Base-by-base conservation (phyloP, 768 basidiomycete species). In the Termitomyces bulborhizus region DNA sequence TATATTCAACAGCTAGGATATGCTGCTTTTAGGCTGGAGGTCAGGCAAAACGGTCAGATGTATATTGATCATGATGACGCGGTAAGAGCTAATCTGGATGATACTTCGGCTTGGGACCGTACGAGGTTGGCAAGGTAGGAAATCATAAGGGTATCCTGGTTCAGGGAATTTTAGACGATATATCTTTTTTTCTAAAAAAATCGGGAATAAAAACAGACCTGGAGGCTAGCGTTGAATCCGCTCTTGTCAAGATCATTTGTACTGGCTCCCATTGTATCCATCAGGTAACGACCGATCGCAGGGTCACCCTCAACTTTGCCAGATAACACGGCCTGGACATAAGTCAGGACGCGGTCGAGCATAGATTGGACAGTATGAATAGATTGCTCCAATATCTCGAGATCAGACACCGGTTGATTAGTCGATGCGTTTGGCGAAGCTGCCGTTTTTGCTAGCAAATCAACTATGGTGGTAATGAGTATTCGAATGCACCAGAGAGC, bases 41-140 rank as follows among this genome's bases (percentile, higher is more conserved):
- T 42, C 50, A 44, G 41, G 46, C 37, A 24, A 42, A 56, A 42
- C 27, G 26, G 26, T 42, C 51, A 36, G 39, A 60, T 27, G 47
- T 46, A 58, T 51, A 54, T 60, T 57, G 48, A 61, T 62, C 72
- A 81, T 62, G 69, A 69, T 46, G 77, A 70, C 26, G 80, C 77
- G 31, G 88, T 79, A 58, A 98, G 79, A 48, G 90, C 88, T 69
- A 98, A 74, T 63, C 95, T 82, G 32, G 90, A 82, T 2, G 93
- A 92, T 36, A 97, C 84, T 70, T 98, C 95, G 47, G 91, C 89
- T 74, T 98, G 95, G 54, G 92, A 85, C 62, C 93, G 84, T 56
- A 97, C 88, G 63, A 98, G 80, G 69, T 93, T 96, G 26, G 92
- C 90, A 62, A 98, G 78, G 72, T 98, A 98, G 53, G 91, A 89